Conservation (phyloP, 2,329 filamentous ascomycete genomes). For the Colletotrichum higginsianum region DNA sequence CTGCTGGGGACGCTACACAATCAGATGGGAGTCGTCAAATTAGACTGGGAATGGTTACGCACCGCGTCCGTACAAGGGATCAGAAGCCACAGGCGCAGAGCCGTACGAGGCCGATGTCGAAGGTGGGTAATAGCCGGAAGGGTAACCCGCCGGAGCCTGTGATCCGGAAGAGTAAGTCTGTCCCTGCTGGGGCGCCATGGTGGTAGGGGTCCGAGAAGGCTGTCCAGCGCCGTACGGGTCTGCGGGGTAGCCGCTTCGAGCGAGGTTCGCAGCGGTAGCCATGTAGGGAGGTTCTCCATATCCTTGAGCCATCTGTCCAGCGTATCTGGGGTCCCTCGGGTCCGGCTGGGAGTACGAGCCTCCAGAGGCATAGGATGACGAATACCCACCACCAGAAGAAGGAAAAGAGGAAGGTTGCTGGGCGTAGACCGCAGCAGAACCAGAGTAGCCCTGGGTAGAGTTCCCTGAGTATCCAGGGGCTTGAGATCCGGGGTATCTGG, state of each 20-base stretch:
- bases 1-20: slow-evolving; percentile 69
- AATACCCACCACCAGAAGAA: slow-evolving; percentile 42
- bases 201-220: slow-evolving; percentile 36
- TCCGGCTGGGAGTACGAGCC: slow-evolving; percentile 42
- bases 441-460: slow-evolving; percentile 47
- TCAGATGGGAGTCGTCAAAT: slow-evolving; percentile 53
- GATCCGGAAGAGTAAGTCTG: slow-evolving; percentile 42
- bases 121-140: slow-evolving; percentile 48
- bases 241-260: slow-evolving; percentile 23
- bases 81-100: slow-evolving; percentile 58
- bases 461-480: slow-evolving; percentile 65
- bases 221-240: slow-evolving; percentile 41
- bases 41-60: slow-evolving; percentile 55
- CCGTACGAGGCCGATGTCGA: slow-evolving; percentile 29
- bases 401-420: slow-evolving; percentile 38
- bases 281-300: slow-evolving; percentile 41
- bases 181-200: slow-evolving; percentile 36
- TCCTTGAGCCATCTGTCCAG: slow-evolving; percentile 33
- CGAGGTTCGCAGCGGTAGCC: slow-evolving; percentile 35
- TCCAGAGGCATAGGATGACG: slow-evolving; percentile 41
- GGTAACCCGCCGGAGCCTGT: slow-evolving; percentile 36
- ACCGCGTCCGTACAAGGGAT: slow-evolving; percentile 73
- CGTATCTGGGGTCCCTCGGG: slow-evolving; percentile 41
- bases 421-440: slow-evolving; percentile 29
- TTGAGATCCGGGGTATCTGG: slow-evolving; percentile 67